phyloP scores from a whole-genome alignment of 2,329 filamentous ascomycete genomes.

The Botrytis fabae region DNA sequence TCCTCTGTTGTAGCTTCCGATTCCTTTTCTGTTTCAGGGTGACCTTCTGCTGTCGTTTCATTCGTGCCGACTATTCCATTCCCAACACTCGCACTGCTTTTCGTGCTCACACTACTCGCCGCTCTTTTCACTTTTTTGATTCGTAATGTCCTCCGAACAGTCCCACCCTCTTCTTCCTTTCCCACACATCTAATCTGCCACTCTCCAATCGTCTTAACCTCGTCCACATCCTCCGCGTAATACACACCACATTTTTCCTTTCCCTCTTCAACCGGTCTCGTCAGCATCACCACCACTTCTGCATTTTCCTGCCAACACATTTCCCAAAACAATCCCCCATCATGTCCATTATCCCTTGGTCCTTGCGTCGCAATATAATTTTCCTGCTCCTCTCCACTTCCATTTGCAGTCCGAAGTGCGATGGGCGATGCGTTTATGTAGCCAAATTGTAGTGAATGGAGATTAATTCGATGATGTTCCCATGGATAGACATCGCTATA shows the following conservation, averaged over 20 bases:
- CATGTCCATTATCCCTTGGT: constrained; percentile 22
- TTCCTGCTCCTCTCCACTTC: constrained; percentile 38
- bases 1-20: not conserved
- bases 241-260: constrained; percentile 30
- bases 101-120: not conserved
- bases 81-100: not conserved
- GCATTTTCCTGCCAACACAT: constrained; percentile 25
- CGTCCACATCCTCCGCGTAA: constrained; percentile 23
- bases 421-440: constrained; percentile 78
- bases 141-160: constrained; percentile 25
- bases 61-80: not conserved
- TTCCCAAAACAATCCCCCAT: constrained; percentile 22
- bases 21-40: not conserved
- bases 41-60: not conserved
- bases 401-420: constrained; percentile 38
- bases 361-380: constrained; percentile 29
- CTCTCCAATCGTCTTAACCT: constrained; percentile 21
- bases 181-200: constrained; percentile 26
- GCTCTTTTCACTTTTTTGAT: not conserved
- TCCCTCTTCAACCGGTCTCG: constrained; percentile 24
- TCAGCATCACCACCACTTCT: constrained; percentile 29
- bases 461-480: constrained; percentile 76
- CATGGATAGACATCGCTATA: constrained; percentile 88
- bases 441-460: constrained; percentile 71
- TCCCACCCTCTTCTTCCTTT: constrained; percentile 16